Conservation (phyloP, 768 basidiomycete species). For the Trametopsis cervina region DNA sequence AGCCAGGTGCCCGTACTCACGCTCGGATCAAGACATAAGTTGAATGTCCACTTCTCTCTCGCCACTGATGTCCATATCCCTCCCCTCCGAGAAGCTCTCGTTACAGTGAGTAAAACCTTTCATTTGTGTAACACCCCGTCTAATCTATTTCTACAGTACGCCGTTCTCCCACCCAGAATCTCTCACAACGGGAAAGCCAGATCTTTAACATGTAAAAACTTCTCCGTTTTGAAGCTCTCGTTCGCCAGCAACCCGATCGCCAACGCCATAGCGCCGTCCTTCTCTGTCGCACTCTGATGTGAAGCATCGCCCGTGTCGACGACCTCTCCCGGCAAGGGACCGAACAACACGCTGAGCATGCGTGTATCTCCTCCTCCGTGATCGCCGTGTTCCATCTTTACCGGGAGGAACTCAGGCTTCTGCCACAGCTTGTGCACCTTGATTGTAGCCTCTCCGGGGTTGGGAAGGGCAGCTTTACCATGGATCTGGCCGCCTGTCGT, state of each 20-base stretch:
- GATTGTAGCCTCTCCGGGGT: conserved; percentile 36
- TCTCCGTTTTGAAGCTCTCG: conserved; percentile 39
- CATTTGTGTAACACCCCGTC: no score
- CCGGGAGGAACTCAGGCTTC: conserved; percentile 34
- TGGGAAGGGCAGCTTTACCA: conserved; percentile 31
- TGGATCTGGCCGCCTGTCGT: conserved; percentile 29
- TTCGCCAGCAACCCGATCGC: conserved; percentile 43
- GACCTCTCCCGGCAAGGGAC: conserved; percentile 35
- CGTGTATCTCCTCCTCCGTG: conserved; percentile 44
- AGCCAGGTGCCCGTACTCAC: no score
- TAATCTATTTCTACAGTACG: no score
- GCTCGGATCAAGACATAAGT: no score
- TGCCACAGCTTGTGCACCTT: conserved; percentile 40
- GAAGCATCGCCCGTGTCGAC: conserved; percentile 36
- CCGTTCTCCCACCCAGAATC: no score
- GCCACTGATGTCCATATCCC: no score
- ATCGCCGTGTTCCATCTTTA: conserved; percentile 33
- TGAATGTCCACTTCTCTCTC: no score
- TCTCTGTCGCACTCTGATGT: conserved; percentile 40
- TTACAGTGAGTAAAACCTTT: no score
- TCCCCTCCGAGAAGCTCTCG: no score
- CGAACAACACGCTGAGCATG: conserved; percentile 42
- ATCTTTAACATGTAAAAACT: conserved; percentile 32
- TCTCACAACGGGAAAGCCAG: conserved; percentile 15
- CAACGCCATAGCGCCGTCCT: conserved; percentile 40